Percentiles rank a stretch among this genome's conserved stretches.
phyloP scores from a whole-genome alignment of 2,329 filamentous ascomycete species.

The Sodiomyces alkalinus region DNA sequence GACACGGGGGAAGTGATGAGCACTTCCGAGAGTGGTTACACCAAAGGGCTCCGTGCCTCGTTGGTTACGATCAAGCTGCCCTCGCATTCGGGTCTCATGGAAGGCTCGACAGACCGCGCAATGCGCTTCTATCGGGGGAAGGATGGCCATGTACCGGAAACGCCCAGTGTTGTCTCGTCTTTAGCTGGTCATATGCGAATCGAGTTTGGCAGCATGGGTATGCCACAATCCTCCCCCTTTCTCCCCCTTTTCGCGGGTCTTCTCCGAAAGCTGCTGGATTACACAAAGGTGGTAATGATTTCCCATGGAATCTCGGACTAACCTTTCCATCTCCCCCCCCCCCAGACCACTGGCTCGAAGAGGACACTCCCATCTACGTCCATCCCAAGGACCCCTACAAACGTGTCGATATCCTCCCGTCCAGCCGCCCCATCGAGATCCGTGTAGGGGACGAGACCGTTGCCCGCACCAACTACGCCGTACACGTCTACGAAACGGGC shows the following conservation, averaged over 20 bases:
- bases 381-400: constrained; percentile 57
- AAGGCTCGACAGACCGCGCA: too few relatives aligned
- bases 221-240: too few relatives aligned
- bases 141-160: too few relatives aligned
- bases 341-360: constrained; percentile 30
- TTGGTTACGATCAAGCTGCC: too few relatives aligned
- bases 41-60: too few relatives aligned
- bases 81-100: too few relatives aligned
- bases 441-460: constrained; percentile 29
- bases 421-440: constrained; percentile 35
- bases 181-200: too few relatives aligned
- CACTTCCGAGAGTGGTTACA: too few relatives aligned
- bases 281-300: too few relatives aligned
- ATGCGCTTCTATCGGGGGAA: too few relatives aligned
- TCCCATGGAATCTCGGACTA: background rate
- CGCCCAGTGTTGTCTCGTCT: too few relatives aligned
- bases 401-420: constrained; percentile 44
- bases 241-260: background rate
- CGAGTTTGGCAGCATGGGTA: constrained; percentile 20
- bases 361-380: constrained; percentile 41
- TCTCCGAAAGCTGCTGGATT: too few relatives aligned
- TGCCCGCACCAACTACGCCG: constrained; percentile 25
- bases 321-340: rapidly evolving
- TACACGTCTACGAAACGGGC: constrained; percentile 46
- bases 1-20: constrained; percentile 16